phyloP scores from a whole-genome alignment of 352 stramenopile species.

The Globisporangium paroecandrum region DNA sequence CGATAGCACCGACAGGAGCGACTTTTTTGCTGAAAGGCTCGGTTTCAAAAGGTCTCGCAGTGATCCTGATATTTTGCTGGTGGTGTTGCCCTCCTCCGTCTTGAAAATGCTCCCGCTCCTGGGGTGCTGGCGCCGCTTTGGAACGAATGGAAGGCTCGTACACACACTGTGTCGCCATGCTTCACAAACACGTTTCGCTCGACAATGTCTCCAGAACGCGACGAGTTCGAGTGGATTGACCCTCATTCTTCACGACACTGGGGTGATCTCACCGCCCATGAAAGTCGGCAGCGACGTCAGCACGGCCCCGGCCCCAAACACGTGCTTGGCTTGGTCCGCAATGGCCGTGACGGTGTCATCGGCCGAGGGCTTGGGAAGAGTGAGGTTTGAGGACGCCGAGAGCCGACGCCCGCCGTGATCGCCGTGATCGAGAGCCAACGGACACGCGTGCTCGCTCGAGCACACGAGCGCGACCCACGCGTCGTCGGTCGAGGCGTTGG shows the following conservation, averaged over 20 bases:
- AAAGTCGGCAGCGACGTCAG: too few relatives aligned
- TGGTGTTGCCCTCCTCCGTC: neutral
- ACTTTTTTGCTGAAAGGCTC: neutral
- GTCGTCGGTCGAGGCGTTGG: too few relatives aligned
- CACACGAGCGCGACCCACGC: too few relatives aligned
- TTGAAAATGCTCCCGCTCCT: neutral
- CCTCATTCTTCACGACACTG: neutral
- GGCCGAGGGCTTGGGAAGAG: too few relatives aligned
- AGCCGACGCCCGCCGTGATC: too few relatives aligned
- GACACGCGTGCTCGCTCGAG: too few relatives aligned
- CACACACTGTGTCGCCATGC: neutral
- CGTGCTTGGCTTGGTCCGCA: too few relatives aligned
- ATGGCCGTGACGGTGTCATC: too few relatives aligned
- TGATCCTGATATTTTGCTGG: neutral
- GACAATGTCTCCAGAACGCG: neutral
- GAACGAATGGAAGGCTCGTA: neutral
- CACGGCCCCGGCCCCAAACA: too few relatives aligned
- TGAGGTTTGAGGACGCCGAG: too few relatives aligned
- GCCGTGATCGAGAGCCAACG: too few relatives aligned
- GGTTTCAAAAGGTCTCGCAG: neutral
- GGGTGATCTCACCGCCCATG: too few relatives aligned
- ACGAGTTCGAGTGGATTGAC: neutral
- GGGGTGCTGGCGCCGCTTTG: neutral
- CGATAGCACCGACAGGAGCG: neutral
- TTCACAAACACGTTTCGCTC: neutral